phyloP scores from a whole-genome alignment of 192 early-diverging fungal species.

The Entomortierella beljakovae region DNA sequence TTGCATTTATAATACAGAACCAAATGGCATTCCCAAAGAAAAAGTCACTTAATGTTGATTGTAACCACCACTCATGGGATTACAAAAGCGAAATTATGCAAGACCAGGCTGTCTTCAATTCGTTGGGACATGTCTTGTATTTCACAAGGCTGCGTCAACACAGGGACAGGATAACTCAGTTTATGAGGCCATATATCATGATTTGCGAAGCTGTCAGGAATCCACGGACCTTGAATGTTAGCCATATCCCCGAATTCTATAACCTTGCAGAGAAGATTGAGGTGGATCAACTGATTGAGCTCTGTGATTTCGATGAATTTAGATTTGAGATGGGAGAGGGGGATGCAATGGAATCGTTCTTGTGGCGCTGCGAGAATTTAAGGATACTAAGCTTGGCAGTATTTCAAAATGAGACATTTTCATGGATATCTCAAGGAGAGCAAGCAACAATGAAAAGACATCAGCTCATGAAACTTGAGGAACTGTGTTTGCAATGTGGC shows the following conservation, averaged over 20 bases:
- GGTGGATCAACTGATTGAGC: not conserved
- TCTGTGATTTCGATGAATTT: not conserved
- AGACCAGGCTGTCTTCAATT: no score
- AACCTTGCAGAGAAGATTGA: not conserved
- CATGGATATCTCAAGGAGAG: not conserved
- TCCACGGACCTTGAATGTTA: no score
- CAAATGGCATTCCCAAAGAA: not conserved
- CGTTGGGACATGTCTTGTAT: no score
- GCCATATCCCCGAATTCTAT: no score
- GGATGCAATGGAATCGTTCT: slow-evolving; percentile 8
- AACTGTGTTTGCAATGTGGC: no score
- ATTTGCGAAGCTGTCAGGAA: no score
- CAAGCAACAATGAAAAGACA: no score
- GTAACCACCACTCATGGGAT: not conserved
- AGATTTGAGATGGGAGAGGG: slow-evolving; percentile 7
- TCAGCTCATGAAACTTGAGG: no score
- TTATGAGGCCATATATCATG: no score
- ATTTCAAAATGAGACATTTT: not conserved
- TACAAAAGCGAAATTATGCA: no score
- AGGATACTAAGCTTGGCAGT: not conserved
- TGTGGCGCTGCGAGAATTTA: slow-evolving; percentile 7
- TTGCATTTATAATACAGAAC: not conserved
- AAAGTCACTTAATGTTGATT: not conserved
- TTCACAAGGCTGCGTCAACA: no score
- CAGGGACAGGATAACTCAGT: no score